Evolutionary conservation across 2,329 filamentous ascomycete species (phyloP), one percentile per base, ranked within the genome.

Genomic region (Diaporthe destruens): DNA sequence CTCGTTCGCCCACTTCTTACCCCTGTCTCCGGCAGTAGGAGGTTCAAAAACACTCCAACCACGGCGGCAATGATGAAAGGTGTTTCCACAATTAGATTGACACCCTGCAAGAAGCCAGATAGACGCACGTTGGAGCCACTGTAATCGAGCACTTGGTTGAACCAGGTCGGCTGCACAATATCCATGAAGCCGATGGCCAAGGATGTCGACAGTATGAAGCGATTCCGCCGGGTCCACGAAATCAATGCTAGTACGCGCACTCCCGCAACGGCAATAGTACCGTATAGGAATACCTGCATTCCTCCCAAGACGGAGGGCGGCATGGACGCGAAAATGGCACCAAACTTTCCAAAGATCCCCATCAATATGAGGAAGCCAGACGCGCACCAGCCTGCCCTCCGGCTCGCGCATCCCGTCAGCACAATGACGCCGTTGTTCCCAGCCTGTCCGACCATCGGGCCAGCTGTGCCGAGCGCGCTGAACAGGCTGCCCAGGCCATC

Each of bases 361-460:
- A 93, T 92, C 72, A 93, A 78, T 42, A 93, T 81, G 25, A 93
- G 84, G 84, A 91, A 93, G 76, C 89, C 87, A 77, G 89, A 91
- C 77, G 87, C 89, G 73, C 87, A 89, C 81, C 91, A 93, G 0
- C 91, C 91, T 4, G 91, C 91, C 63, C 90, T 90, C 68, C 91
- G 86, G 78, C 91, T 92, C 1, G 91, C 91, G 76, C 91, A 93
- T 34, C 90, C 87, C 0, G 91, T 93, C 54, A 93, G 81, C 0
- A 89, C 88, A 72, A 92, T 92, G 72, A 92, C 91, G 75, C 90
- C 91, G 79, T 92, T 92, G 82, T 93, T 92, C 76, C 91, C 90
- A 0, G 91, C 90, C 76, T 92, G 92, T 0, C 88, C 90, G 2
- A 87, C 89, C 89, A 93, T 92, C 6, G 91, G 90, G 0, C 89